Base-by-base conservation (phyloP, 1,284 basidiomycete genomes). In the Thecaphora thlaspeos region DNA sequence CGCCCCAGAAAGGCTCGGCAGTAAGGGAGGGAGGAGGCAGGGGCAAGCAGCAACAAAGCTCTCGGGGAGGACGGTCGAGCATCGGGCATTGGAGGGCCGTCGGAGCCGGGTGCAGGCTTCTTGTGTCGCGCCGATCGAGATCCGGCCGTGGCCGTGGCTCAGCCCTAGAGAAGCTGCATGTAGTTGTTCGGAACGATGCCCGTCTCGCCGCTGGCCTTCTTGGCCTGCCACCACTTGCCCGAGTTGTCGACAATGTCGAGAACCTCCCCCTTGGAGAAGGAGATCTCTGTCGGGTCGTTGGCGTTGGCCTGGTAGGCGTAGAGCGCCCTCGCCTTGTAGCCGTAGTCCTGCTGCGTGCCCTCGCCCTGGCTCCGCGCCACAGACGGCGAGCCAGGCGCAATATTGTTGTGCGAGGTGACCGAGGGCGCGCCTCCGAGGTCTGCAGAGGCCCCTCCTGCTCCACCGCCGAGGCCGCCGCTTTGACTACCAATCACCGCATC, bases 271-370 rank as follows among this genome's bases (percentile, higher is more conserved):
- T 97, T 97, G 51, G 82, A 78, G 79, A 98, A 97, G 41, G 89
- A 90, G 45, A 98, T 89, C 80, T 98, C 95, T 74, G 91, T 95
- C 10, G 93, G 90, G 79, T 98, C 94, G 62, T 97, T 92, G 18
- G 89, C 83, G 10, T 88, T 91, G 28, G 93, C 94, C 54, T 85
- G 86, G 81, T 98, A 94, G 44, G 88, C 84, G 81, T 92, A 94
- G 48, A 93, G 81, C 15, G 91, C 91, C 72, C 89, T 89, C 37
- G 90, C 91, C 76, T 85, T 88, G 81, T 88, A 88, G 15, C 70
- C 59, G 55, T 73, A 72, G 46, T 69, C 67, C 14, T 67, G 62
- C 22, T 54, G 55, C 2, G 59, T 48, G 36, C 24, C 23, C 30
- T 24, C 48, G 32, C 15, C 30, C 48, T 51, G 3, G 17, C 17